Percentiles rank a stretch among this genome's conserved stretches.
phyloP scores from a whole-genome alignment of 2,329 filamentous ascomycete species.

The Cladosporium austrohemisphaericum region DNA sequence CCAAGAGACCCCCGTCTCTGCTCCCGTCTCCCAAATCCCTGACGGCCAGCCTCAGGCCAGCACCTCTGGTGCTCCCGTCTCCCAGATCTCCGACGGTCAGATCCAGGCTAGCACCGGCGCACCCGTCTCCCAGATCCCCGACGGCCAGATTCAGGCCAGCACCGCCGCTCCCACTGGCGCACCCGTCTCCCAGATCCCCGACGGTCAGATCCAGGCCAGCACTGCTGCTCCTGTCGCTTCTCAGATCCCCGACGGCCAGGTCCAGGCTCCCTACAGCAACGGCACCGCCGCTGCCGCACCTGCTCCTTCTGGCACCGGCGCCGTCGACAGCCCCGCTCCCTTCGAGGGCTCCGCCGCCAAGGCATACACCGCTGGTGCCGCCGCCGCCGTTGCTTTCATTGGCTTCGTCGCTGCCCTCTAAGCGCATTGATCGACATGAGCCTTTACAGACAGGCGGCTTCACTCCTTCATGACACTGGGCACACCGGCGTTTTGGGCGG shows the following conservation, averaged over 20 bases:
- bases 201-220: slow-evolving; percentile 27
- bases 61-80: slow-evolving; percentile 19
- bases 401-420: slow-evolving; percentile 11
- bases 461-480: slow-evolving; percentile 3
- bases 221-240: slow-evolving; percentile 12
- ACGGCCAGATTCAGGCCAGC: slow-evolving; percentile 32
- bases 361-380: slow-evolving; percentile 6
- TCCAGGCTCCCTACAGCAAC: slow-evolving; percentile 19
- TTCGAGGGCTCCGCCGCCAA: slow-evolving; percentile 13
- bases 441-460: neutral
- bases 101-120: slow-evolving; percentile 25
- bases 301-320: slow-evolving; percentile 13
- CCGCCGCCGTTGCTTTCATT: slow-evolving; percentile 28
- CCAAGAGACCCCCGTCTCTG: slow-evolving; percentile 20
- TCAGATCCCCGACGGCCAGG: slow-evolving; percentile 27
- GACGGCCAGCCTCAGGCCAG: slow-evolving; percentile 32
- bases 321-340: slow-evolving; percentile 4
- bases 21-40: slow-evolving; percentile 37
- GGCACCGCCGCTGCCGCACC: slow-evolving; percentile 7
- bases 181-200: slow-evolving; percentile 27
- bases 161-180: slow-evolving; percentile 17
- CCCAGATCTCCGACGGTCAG: slow-evolving; percentile 33
- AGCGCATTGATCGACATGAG: neutral
- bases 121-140: slow-evolving; percentile 28
- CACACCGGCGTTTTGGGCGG: too few species aligned